Evolutionary conservation across 352 stramenopile species (phyloP).

Genomic region (Phytophthora palmivora): DNA sequence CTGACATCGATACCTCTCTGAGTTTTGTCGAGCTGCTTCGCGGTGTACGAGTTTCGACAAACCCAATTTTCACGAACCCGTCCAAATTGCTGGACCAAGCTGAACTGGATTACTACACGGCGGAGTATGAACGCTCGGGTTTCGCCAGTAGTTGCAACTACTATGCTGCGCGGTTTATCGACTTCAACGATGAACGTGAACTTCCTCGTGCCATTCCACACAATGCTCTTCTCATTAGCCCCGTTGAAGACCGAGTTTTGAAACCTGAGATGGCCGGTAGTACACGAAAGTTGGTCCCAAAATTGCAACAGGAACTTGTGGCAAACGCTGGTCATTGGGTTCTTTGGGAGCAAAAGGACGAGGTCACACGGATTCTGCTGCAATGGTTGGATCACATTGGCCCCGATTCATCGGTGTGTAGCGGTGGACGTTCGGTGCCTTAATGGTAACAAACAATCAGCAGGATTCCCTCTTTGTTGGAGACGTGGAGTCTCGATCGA

Average conservation of each 20-base stretch:
- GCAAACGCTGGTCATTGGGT: constrained; percentile 66
- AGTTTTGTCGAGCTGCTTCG: constrained; percentile 36
- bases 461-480: too few relatives aligned
- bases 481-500: not conserved
- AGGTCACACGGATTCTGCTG: constrained; percentile 45
- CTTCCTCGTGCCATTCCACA: constrained; percentile 45
- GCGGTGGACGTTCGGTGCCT: too few relatives aligned
- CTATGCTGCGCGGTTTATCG: constrained; percentile 59
- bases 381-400: constrained; percentile 47
- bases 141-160: constrained; percentile 66
- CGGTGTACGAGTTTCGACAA: constrained; percentile 34
- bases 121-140: constrained; percentile 53
- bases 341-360: constrained; percentile 59
- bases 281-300: constrained; percentile 56
- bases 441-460: too few relatives aligned
- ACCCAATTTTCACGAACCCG: constrained; percentile 43
- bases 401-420: too few relatives aligned
- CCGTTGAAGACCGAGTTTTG: constrained; percentile 58
- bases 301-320: constrained; percentile 57
- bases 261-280: constrained; percentile 58
- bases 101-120: constrained; percentile 69
- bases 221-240: constrained; percentile 65
- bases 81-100: constrained; percentile 52
- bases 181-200: constrained; percentile 55
- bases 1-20: constrained; percentile 35